Base-by-base conservation (phyloP, 192 early-diverging fungal species). In the Paraglomus brasilianum region DNA sequence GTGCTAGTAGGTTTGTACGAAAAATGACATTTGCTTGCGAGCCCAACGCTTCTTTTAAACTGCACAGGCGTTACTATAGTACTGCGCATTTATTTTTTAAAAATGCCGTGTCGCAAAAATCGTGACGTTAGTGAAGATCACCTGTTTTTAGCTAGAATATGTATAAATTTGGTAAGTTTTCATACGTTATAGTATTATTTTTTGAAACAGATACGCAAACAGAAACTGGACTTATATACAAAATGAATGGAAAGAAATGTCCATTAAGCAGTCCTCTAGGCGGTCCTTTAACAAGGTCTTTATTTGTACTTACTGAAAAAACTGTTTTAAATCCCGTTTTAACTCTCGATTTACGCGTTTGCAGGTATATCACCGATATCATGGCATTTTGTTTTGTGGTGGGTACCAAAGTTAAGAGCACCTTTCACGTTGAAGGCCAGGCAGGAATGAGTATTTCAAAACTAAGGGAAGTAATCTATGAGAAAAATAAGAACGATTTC, bases 351-450 rank as follows among this genome's bases (percentile, higher is more conserved):
- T 64, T 64, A 46, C 15, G 22, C 44, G 22, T 48, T 64, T 63
- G 61, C 61, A 64, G 8, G 44, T 63, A 63, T 63, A 44, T n/a
- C 1, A 64, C 45, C 45, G 5, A 22, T 24, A 64, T 64, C 7
- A 64, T 64, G 45, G 40, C 8, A 63, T 63, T 48, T 63, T 63
- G 21, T 63, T 63, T 64, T 64, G 46, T 58, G 56, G n/a, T 58
- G 13, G 56, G 56, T 58, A 58, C 4, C 30, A 15, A 58, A 1
- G 5, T 64, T 64, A 17, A 21, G 42, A 64, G 61, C 45, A 14
- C 21, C 45, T 47, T 64, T 64, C 5, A 30, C 45, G 45, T 64
- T 64, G n/a, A 48, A 48, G 4, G 61, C 22, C 0, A 30, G 1
- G 41, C 21, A 64, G 21, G 45, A 64, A 64, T 48, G 45, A 48